phyloP scores from a whole-genome alignment of 139 green algal genomes.

The Trebouxia sp. region DNA sequence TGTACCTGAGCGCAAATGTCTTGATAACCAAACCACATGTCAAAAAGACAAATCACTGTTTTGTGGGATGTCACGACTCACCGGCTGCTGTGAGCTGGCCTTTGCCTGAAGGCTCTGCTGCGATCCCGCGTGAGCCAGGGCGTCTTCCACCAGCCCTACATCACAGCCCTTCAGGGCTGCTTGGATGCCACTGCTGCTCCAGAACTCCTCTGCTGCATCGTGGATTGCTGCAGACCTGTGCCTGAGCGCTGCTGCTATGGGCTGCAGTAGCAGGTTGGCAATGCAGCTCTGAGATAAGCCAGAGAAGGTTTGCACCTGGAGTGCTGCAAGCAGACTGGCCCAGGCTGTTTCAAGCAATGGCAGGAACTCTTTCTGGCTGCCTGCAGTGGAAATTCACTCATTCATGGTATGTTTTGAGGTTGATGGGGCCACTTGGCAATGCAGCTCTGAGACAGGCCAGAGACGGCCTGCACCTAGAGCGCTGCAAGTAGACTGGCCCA shows the following conservation, averaged over 20 bases:
- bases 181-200: conserved; percentile 1
- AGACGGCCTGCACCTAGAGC: too few relatives aligned
- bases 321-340: neutral
- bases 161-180: neutral
- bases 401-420: too few relatives aligned
- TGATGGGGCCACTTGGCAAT: too few relatives aligned
- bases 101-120: neutral
- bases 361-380: neutral
- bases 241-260: neutral
- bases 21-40: too few relatives aligned
- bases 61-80: neutral
- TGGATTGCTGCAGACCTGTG: neutral
- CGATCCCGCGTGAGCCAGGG: neutral
- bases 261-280: neutral
- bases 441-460: too few relatives aligned
- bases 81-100: neutral
- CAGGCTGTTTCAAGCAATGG: neutral
- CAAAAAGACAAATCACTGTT: too few relatives aligned
- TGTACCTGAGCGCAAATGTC: too few relatives aligned
- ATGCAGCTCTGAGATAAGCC: conserved; percentile 7
- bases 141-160: conserved; percentile 4
- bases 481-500: too few relatives aligned
- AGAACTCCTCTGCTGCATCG: conserved; percentile 11
- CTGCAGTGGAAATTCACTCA: neutral
- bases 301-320: neutral